These are phyloP conservation scores for Dimargaris cristalligena DNA, from an alignment of 192 early-diverging fungal genomes.

Conservation along the genomic window DNA sequence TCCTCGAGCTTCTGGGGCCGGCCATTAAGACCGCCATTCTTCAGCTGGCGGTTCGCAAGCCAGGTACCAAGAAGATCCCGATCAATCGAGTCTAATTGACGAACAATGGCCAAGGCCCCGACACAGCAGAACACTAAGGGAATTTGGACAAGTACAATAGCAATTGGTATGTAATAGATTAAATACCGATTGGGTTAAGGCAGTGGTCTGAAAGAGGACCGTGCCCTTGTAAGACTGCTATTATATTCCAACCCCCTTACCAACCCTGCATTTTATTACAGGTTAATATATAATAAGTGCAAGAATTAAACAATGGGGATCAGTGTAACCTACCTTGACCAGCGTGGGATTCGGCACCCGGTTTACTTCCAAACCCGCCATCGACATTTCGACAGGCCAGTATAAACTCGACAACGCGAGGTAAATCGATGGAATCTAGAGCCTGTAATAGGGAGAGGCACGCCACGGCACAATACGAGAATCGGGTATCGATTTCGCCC, in stretches of 20 bases:
- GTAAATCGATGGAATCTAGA: constrained; percentile 43
- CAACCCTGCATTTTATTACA: too few species aligned
- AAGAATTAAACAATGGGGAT: too few species aligned
- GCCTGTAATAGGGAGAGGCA: constrained; percentile 58
- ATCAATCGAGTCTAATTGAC: constrained; percentile 61
- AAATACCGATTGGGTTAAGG: too few species aligned
- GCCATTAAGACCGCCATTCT: constrained; percentile 85
- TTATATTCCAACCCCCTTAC: too few species aligned
- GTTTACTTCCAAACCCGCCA: constrained; percentile 81
- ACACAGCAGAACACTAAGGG: constrained; percentile 80
- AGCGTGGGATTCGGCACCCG: constrained; percentile 83
- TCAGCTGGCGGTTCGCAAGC: constrained; percentile 85
- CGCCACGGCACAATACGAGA: constrained; percentile 72
- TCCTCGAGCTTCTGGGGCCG: constrained; percentile 93
- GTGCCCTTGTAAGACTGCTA: too few species aligned
- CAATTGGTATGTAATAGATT: too few species aligned
- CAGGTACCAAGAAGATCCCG: constrained; percentile 74
- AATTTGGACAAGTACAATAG: too few species aligned
- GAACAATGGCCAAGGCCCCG: constrained; percentile 68
- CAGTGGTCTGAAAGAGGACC: too few species aligned
- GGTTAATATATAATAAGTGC: too few species aligned
- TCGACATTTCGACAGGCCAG: constrained; percentile 81
- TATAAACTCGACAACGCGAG: constrained; percentile 55
- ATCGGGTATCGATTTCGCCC: constrained; percentile 91
- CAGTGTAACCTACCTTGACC: constrained; percentile 39